Evolutionary conservation across 768 basidiomycete species (phyloP).

Genomic region (Neoboletus brunneissimus): DNA sequence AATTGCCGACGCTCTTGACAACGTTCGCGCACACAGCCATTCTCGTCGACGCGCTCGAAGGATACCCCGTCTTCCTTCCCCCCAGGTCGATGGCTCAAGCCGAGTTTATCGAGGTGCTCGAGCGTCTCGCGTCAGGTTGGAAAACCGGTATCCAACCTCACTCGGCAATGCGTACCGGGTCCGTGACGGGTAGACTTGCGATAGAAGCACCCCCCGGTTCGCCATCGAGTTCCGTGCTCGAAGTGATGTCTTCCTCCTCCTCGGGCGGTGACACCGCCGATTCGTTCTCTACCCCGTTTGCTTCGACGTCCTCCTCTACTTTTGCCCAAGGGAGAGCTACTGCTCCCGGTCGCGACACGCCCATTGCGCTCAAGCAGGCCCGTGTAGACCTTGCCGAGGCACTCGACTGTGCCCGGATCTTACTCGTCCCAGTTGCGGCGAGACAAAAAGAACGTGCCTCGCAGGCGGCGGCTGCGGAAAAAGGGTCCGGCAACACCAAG

Average conservation of each 20-base stretch:
- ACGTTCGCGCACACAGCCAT: slow-evolving; percentile 65
- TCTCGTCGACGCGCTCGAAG: slow-evolving; percentile 79
- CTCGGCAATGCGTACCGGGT: slow-evolving; percentile 35
- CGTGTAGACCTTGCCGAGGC: slow-evolving; percentile 47
- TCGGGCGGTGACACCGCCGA: slow-evolving; percentile 23
- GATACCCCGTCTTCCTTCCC: slow-evolving; percentile 84
- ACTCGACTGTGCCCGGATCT: slow-evolving; percentile 67
- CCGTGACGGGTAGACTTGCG: slow-evolving; percentile 42
- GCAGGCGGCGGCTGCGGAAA: slow-evolving; percentile 49
- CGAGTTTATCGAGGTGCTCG: slow-evolving; percentile 82
- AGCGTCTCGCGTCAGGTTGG: slow-evolving; percentile 80
- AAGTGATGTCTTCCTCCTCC: slow-evolving; percentile 22
- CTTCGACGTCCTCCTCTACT: slow-evolving; percentile 27
- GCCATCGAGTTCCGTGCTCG: slow-evolving; percentile 21
- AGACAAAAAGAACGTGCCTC: slow-evolving; percentile 60
- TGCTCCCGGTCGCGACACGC: slow-evolving; percentile 22
- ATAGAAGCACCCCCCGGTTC: slow-evolving; percentile 36
- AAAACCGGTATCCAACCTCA: slow-evolving; percentile 59
- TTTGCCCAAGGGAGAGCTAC: slow-evolving; percentile 8
- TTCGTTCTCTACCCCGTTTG: slow-evolving; percentile 7
- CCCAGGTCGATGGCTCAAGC: slow-evolving; percentile 89
- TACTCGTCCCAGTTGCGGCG: slow-evolving; percentile 67
- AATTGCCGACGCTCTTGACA: slow-evolving; percentile 59
- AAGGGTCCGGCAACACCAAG: slow-evolving; percentile 35
- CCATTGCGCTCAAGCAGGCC: slow-evolving; percentile 13